Evolutionary conservation across 441 rosid genomes (phyloP).

Genomic region (Populus hybrid): DNA sequence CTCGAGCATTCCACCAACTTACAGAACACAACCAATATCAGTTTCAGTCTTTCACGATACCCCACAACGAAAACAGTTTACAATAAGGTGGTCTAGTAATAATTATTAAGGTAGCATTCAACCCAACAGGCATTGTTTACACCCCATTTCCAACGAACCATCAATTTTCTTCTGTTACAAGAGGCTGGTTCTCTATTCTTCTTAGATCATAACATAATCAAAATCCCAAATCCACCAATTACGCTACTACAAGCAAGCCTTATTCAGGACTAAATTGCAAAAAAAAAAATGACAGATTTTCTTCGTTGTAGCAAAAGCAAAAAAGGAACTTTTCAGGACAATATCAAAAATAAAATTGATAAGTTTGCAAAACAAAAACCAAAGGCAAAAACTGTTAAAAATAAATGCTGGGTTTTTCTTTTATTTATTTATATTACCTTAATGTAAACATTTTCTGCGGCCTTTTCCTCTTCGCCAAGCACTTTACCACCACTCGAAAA

Average conservation of each 20-base stretch:
- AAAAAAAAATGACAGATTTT: neutral
- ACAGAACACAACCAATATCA: neutral
- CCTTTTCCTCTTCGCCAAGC: constrained; percentile 88
- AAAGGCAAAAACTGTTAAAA: neutral
- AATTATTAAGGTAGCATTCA: neutral
- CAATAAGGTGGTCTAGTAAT: neutral
- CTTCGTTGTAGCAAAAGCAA: neutral
- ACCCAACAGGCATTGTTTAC: neutral
- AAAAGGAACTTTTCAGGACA: neutral
- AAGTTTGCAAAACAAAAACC: neutral
- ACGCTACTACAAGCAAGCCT: neutral
- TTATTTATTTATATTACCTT: constrained; percentile 35
- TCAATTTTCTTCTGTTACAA: neutral
- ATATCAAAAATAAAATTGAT: too few species aligned
- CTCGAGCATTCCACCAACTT: neutral
- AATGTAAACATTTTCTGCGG: constrained; percentile 88
- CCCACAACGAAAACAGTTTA: neutral
- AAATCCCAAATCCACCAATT: neutral
- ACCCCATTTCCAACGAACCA: neutral
- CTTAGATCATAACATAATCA: neutral
- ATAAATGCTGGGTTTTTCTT: neutral
- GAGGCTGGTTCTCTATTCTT: neutral
- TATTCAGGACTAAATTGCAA: neutral
- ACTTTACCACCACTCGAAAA: constrained; percentile 71
- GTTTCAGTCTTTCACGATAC: neutral